Percentiles rank a stretch among this genome's conserved stretches.
Conservation (phyloP, 2,329 filamentous ascomycete species). For the Tolypocladium capitatum region DNA sequence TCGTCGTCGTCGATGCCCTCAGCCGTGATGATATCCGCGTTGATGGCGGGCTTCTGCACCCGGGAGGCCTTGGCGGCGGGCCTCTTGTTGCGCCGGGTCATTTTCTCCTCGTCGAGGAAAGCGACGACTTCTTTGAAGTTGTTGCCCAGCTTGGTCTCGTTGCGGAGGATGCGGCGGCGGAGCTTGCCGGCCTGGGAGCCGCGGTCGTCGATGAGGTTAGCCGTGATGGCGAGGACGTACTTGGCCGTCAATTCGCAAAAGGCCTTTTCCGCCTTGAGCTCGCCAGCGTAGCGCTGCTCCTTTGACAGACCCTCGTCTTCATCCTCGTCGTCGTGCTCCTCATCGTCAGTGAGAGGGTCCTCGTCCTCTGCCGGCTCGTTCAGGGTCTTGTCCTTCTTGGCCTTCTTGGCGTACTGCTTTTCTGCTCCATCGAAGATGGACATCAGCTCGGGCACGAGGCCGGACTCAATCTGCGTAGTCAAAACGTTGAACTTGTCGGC, state of each 20-base stretch:
- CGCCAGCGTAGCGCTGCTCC: conserved; percentile 46
- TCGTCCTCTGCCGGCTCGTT: conserved; percentile 59
- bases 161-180: conserved; percentile 59
- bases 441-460: conserved; percentile 53
- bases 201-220: conserved; percentile 56
- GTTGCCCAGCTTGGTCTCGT: conserved; percentile 64
- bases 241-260: conserved; percentile 79
- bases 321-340: conserved; percentile 38
- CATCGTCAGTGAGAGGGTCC: conserved; percentile 53
- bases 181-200: conserved; percentile 50
- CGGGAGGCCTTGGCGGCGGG: conserved; percentile 13
- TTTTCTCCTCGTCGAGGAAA: conserved; percentile 60
- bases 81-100: conserved; percentile 31
- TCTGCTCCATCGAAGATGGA: conserved; percentile 69
- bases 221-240: conserved; percentile 67
- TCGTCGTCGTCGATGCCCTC: conserved; percentile 28
- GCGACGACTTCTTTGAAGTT: conserved; percentile 78
- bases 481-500: conserved; percentile 27
- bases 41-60: conserved; percentile 20
- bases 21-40: conserved; percentile 32
- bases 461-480: conserved; percentile 54
- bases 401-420: conserved; percentile 60
- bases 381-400: conserved; percentile 40
- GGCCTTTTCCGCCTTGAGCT: conserved; percentile 68
- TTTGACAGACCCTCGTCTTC: conserved; percentile 39